Evolutionary conservation across 2,329 filamentous ascomycete species (phyloP), one percentile per base, ranked within the genome.

Genomic region (Talaromyces sp.): DNA sequence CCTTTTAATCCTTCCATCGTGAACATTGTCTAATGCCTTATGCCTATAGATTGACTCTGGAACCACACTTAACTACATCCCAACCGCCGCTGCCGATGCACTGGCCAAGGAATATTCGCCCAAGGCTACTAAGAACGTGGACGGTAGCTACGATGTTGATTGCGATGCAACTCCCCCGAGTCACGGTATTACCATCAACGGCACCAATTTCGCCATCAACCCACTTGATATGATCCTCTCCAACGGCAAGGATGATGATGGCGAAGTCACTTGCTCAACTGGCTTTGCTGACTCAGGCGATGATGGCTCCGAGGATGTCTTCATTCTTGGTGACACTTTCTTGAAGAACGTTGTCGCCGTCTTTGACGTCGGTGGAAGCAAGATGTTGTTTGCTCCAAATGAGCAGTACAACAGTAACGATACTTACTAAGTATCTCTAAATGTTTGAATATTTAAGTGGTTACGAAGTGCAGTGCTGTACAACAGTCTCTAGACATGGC

Each of bases 281-380:
- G 58, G 57, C n/a, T 50, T 66, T 29, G 35, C 52, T 27, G 60
- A 55, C 39, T 54, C 51, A 20, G 47, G 48, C 8, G 42, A 49
- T 27, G 46, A 52, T 24, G n/a, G 14, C 11, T 45, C 51, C 22
- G 35, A 61, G 27, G 50, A 53, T 46, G 29, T 51, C 32, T 63
- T 56, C 43, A 64, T 67, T 11, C 55, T 61, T 1, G 78, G 78
- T 1, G 76, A 76, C 52, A 68, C 70, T 7, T 81, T 78, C 60
- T 66, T 79, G 66, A 78, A 77, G 64, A 78, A 77, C 51, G 77
- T 81, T 0, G 65, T 81, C 11, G 66, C 75, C 4, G 76, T 81
- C 2, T 81, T 79, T 60, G 79, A 81, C 65, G 69, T 81, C 49
- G 77, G 76, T 7, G 73, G 71, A 24, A 68, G 62, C 14, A 63